phyloP scores from a whole-genome alignment of 2,329 filamentous ascomycete genomes.

The Trichophyton verrucosum region DNA sequence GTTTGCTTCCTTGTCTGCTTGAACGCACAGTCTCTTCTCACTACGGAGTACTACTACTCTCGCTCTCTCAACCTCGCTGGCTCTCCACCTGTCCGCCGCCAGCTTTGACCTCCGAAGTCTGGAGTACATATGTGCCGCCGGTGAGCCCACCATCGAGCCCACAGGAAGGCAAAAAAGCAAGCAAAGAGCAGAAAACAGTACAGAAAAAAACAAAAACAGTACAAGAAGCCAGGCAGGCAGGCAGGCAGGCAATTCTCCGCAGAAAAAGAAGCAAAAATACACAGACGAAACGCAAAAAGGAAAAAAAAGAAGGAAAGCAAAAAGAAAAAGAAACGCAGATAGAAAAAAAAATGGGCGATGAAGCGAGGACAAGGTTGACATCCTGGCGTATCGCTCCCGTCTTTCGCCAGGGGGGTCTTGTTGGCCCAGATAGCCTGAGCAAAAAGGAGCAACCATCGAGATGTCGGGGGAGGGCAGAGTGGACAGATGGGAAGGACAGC shows the following conservation, averaged over 20 bases:
- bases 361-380: neutral
- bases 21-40: neutral
- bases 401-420: neutral
- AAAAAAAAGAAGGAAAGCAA: neutral
- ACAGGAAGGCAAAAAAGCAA: neutral
- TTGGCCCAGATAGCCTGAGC: neutral
- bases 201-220: neutral
- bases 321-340: neutral
- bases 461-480: neutral
- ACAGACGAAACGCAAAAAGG: neutral
- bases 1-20: neutral
- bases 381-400: constrained; percentile 1
- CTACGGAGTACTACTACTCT: neutral
- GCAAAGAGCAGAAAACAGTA: neutral
- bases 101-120: neutral
- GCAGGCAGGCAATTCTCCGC: constrained; percentile 1
- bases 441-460: neutral
- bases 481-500: neutral
- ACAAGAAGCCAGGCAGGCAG: neutral
- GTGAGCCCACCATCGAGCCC: neutral
- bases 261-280: neutral
- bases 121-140: neutral
- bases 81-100: constrained; percentile 1
- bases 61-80: neutral
- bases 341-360: neutral